Percentiles rank a stretch among this genome's conserved stretches.
These are phyloP conservation scores for Fraxinus sp. DNA, from an alignment of 305 asterid species.

Conservation along the genomic window DNA sequence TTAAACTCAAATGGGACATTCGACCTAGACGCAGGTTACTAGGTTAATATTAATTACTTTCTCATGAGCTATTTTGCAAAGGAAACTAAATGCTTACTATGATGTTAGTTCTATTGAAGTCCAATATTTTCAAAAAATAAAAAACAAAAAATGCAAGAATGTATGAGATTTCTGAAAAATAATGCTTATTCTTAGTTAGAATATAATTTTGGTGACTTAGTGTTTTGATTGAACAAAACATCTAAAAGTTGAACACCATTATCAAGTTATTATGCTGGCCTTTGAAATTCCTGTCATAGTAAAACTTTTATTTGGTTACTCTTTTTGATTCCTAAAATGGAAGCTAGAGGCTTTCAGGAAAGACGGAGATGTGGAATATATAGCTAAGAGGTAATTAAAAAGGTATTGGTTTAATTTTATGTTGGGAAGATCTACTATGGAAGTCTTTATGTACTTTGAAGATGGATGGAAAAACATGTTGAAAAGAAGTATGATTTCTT, in stretches of 20 bases:
- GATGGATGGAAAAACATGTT: not conserved
- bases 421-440: not conserved
- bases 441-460: not conserved
- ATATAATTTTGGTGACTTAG: not conserved
- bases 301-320: not conserved
- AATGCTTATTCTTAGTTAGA: not conserved
- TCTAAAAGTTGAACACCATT: not conserved
- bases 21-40: not conserved
- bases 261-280: not conserved
- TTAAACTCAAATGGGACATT: not conserved
- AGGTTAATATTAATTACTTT: not conserved
- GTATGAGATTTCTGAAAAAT: slow-evolving; percentile 9
- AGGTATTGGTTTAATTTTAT: too few relatives aligned
- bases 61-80: not conserved
- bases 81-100: not conserved
- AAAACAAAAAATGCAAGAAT: not conserved
- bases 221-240: not conserved
- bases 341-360: not conserved
- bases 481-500: not conserved
- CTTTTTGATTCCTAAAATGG: not conserved
- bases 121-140: not conserved
- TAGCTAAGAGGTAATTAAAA: not conserved
- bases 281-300: not conserved
- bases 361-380: not conserved
- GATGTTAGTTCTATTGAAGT: not conserved